Evolutionary conservation across 768 basidiomycete genomes (phyloP).

Genomic region (Lanmaoa pseudosensibilis): DNA sequence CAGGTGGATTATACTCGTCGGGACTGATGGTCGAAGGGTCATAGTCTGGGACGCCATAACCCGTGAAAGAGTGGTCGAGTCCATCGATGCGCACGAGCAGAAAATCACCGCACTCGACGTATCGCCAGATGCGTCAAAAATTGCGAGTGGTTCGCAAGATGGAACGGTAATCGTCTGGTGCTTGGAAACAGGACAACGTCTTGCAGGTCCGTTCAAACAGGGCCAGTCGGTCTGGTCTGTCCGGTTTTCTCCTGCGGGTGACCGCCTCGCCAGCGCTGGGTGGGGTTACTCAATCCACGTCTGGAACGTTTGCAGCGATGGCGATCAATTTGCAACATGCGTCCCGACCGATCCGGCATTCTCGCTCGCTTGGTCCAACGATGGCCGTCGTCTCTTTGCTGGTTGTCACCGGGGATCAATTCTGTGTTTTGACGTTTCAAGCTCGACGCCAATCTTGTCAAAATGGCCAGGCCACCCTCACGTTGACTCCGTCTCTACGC

Average conservation of each 20-base stretch:
- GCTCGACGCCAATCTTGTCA: neutral
- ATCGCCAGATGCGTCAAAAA: constrained; percentile 14
- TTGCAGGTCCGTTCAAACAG: constrained; percentile 21
- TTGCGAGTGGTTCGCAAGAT: constrained; percentile 26
- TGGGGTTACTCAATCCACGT: constrained; percentile 8
- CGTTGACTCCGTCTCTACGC: constrained; percentile 13
- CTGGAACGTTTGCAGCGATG: neutral
- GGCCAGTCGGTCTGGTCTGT: constrained; percentile 10
- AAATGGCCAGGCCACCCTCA: constrained; percentile 14
- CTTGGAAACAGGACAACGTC: constrained; percentile 14
- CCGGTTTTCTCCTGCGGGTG: constrained; percentile 24
- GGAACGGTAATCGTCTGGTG: constrained; percentile 23
- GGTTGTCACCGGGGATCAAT: constrained; percentile 17
- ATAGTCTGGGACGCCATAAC: constrained; percentile 11
- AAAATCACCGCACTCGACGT: constrained; percentile 23
- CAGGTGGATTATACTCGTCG: constrained; percentile 11
- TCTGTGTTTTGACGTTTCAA: constrained; percentile 10
- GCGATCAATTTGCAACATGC: neutral
- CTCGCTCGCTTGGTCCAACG: constrained; percentile 22
- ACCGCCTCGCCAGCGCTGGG: constrained; percentile 16
- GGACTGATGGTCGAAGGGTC: constrained; percentile 1
- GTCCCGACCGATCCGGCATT: constrained; percentile 4
- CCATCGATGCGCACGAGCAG: constrained; percentile 9
- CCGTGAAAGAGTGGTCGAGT: constrained; percentile 6
- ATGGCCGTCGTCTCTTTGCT: constrained; percentile 18